These are phyloP conservation scores for Calonectria hongkongensis DNA, from an alignment of 2,329 filamentous ascomycete species.

Conservation along the genomic window DNA sequence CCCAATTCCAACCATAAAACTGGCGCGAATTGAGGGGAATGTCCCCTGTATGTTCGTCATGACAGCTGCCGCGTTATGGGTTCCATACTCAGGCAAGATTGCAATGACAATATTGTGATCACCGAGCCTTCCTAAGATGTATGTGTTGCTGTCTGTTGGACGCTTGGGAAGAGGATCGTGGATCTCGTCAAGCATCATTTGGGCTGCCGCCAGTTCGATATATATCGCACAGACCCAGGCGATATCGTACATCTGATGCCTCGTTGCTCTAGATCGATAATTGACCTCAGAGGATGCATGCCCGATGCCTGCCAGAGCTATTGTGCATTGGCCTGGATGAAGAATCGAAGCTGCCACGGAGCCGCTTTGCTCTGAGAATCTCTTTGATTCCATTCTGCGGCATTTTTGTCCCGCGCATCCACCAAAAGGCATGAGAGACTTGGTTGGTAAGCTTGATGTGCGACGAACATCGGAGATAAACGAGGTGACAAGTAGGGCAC, in stretches of 20 bases:
- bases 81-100: constrained; percentile 51
- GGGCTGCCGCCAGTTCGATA: constrained; percentile 54
- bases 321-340: background rate
- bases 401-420: background rate
- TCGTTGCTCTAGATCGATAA: background rate
- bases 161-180: constrained; percentile 34
- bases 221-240: constrained; percentile 57
- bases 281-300: background rate
- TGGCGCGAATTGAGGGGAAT: constrained; percentile 57
- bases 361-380: too few relatives aligned
- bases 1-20: constrained; percentile 52
- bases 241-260: constrained; percentile 44
- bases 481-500: background rate
- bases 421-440: background rate
- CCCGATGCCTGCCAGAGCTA: background rate
- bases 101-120: constrained; percentile 55
- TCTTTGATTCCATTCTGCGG: background rate
- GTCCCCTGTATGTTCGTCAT: constrained; percentile 60
- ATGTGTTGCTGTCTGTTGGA: constrained; percentile 50
- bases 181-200: constrained; percentile 53
- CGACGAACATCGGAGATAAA: background rate
- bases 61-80: constrained; percentile 48
- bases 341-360: background rate
- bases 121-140: constrained; percentile 47
- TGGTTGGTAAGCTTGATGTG: background rate